These are phyloP conservation scores for Fusarium verrucosum DNA, from an alignment of 2,329 filamentous ascomycete species.

Conservation along the genomic window DNA sequence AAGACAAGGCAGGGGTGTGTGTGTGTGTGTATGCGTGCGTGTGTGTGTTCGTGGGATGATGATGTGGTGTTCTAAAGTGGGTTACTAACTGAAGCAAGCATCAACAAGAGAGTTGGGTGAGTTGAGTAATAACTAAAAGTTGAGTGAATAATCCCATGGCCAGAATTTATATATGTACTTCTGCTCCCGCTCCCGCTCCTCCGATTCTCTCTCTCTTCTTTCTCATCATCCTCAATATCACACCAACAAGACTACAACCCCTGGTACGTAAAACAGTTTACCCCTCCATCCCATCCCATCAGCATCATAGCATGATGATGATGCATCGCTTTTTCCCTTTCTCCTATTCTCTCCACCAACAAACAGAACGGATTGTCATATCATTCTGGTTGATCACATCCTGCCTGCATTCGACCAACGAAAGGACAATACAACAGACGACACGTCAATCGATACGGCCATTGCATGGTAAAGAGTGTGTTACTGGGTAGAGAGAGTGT, in stretches of 20 bases:
- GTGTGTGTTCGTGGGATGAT: slow-evolving; percentile 35
- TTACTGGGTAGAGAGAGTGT: neutral
- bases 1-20: slow-evolving; percentile 8
- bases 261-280: slow-evolving; percentile 18
- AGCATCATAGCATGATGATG: slow-evolving; percentile 19
- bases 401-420: slow-evolving; percentile 2
- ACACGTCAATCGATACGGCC: slow-evolving; percentile 26
- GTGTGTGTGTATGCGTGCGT: too few relatives aligned
- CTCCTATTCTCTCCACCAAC: slow-evolving; percentile 1
- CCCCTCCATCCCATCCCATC: slow-evolving; percentile 27
- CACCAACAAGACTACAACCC: slow-evolving; percentile 16
- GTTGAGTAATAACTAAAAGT: slow-evolving; percentile 1
- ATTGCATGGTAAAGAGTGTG: too few relatives aligned
- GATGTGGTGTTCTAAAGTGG: slow-evolving; percentile 27
- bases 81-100: slow-evolving; percentile 3
- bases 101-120: neutral
- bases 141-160: slow-evolving; percentile 34
- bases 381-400: slow-evolving; percentile 10
- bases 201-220: slow-evolving; percentile 29
- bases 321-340: neutral
- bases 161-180: slow-evolving; percentile 39
- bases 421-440: slow-evolving; percentile 19
- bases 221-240: slow-evolving; percentile 31
- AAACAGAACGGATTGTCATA: slow-evolving; percentile 7
- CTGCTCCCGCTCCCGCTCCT: slow-evolving; percentile 26